phyloP scores from a whole-genome alignment of 352 stramenopile genomes.

The Globisporangium mamillatum region DNA sequence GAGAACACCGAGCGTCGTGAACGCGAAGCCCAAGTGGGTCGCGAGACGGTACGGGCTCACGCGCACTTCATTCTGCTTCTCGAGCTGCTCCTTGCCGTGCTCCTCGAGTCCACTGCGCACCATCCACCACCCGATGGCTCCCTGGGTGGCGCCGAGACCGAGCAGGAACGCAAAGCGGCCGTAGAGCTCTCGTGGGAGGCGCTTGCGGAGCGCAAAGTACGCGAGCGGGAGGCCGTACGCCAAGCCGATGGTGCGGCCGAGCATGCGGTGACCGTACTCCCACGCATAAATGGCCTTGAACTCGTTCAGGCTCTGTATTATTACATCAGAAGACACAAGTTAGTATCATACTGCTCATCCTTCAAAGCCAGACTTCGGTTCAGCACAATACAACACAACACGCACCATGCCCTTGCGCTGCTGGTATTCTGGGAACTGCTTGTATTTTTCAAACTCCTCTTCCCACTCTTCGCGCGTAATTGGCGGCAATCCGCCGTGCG shows the following conservation, averaged over 20 bases:
- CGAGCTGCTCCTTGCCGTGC: conserved; percentile 74
- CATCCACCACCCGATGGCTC: conserved; percentile 99
- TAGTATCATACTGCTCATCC: background rate
- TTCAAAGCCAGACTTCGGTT: background rate
- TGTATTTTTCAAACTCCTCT: conserved; percentile 97
- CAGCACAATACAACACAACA: background rate
- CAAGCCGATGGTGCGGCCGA: conserved; percentile 93
- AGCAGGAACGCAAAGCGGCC: conserved; percentile 62
- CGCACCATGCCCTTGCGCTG: conserved; percentile 90
- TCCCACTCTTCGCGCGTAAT: conserved; percentile 93
- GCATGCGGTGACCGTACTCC: conserved; percentile 97
- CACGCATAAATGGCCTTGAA: conserved; percentile 98
- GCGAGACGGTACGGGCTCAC: conserved; percentile 97
- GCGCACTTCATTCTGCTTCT: conserved; percentile 93
- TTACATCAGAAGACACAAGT: conserved; percentile 10
- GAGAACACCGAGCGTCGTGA: conserved; percentile 95
- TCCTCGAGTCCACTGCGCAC: conserved; percentile 97
- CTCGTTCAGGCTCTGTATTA: conserved; percentile 91
- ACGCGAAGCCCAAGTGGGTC: conserved; percentile 95
- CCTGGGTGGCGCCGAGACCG: conserved; percentile 63
- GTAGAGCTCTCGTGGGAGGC: conserved; percentile 70
- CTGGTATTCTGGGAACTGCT: conserved; percentile 97
- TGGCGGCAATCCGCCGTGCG: conserved; percentile 91
- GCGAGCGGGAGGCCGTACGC: conserved; percentile 91
- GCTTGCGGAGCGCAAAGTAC: conserved; percentile 91